Evolutionary conservation across 495 filamentous ascomycete genomes (phyloP).

Genomic region (Aspergillus cavernicola): DNA sequence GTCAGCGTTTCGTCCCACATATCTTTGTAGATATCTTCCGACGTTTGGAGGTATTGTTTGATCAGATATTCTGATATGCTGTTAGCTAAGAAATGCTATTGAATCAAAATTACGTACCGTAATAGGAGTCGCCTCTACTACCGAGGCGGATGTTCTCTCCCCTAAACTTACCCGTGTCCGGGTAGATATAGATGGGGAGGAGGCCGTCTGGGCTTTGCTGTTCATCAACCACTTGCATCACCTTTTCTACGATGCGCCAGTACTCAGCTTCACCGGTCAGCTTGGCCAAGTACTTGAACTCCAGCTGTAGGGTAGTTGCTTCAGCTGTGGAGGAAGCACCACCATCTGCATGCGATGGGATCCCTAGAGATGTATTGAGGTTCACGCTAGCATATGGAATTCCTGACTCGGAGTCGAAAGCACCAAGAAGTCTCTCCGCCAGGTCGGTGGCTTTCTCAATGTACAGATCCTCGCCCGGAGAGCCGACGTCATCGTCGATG

Average conservation of each 20-base stretch:
- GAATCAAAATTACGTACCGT: slow-evolving; percentile 46
- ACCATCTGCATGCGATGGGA: slow-evolving; percentile 76
- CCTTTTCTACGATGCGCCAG: slow-evolving; percentile 86
- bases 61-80: slow-evolving; percentile 77
- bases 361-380: slow-evolving; percentile 65
- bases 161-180: slow-evolving; percentile 72
- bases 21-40: slow-evolving; percentile 76
- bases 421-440: slow-evolving; percentile 78
- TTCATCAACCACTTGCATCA: slow-evolving; percentile 84
- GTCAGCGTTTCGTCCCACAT: slow-evolving; percentile 87
- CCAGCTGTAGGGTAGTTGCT: slow-evolving; percentile 85
- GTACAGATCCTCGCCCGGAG: slow-evolving; percentile 81
- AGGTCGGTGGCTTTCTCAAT: slow-evolving; percentile 94
- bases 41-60: slow-evolving; percentile 94
- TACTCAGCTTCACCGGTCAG: slow-evolving; percentile 88
- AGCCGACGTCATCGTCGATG: slow-evolving; percentile 59
- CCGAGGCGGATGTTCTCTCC: slow-evolving; percentile 86
- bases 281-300: slow-evolving; percentile 96
- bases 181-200: slow-evolving; percentile 83
- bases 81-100: background rate
- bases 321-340: slow-evolving; percentile 94
- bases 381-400: slow-evolving; percentile 91
- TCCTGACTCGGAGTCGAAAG: slow-evolving; percentile 81
- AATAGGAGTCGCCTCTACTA: slow-evolving; percentile 93
- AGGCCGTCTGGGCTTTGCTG: slow-evolving; percentile 76